These are phyloP conservation scores for Moesziomyces parantarcticus DNA, from an alignment of 1,284 basidiomycete genomes.

Conservation along the genomic window DNA sequence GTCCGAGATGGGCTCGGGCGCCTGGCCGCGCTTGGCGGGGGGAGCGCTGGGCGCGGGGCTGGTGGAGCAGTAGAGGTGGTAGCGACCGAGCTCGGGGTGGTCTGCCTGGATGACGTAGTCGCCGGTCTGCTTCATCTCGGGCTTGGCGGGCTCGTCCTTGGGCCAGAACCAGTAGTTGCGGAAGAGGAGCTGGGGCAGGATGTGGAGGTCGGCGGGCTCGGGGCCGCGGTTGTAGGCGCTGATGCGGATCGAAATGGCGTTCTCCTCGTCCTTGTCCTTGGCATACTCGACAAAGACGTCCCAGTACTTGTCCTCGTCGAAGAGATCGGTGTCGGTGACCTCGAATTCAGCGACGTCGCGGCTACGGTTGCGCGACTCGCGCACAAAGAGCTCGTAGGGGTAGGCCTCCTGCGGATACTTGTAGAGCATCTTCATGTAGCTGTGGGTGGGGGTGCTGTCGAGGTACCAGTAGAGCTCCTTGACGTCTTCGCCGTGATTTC, in stretches of 20 bases:
- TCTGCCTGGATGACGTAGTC: conserved; percentile 73
- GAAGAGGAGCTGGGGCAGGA: conserved; percentile 96
- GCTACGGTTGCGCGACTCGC: conserved; percentile 82
- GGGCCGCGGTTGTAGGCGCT: conserved; percentile 96
- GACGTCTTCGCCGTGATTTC: conserved; percentile 98
- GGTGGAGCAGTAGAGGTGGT: conserved; percentile 86
- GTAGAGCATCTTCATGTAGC: conserved; percentile 99
- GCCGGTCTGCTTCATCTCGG: conserved; percentile 73
- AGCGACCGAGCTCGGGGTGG: conserved; percentile 74
- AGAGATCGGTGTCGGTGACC: conserved; percentile 88
- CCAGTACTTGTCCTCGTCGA: conserved; percentile 96
- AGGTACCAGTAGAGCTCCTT: conserved; percentile 99
- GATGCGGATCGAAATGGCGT: conserved; percentile 90
- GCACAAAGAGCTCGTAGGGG: conserved; percentile 92
- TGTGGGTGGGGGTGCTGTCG: conserved; percentile 96
- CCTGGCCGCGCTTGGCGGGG: conserved; percentile 72
- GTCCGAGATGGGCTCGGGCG: conserved; percentile 61
- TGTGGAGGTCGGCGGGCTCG: conserved; percentile 91
- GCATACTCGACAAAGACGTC: conserved; percentile 88
- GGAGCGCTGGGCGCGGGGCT: conserved; percentile 88
- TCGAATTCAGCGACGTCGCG: conserved; percentile 92
- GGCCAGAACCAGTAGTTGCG: conserved; percentile 98
- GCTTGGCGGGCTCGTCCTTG: conserved; percentile 80
- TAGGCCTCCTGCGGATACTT: conserved; percentile 93
- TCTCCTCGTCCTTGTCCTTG: conserved; percentile 91